These are phyloP conservation scores for Arthrocladium fulminans DNA, from an alignment of 2,329 filamentous ascomycete genomes.

Conservation along the genomic window DNA sequence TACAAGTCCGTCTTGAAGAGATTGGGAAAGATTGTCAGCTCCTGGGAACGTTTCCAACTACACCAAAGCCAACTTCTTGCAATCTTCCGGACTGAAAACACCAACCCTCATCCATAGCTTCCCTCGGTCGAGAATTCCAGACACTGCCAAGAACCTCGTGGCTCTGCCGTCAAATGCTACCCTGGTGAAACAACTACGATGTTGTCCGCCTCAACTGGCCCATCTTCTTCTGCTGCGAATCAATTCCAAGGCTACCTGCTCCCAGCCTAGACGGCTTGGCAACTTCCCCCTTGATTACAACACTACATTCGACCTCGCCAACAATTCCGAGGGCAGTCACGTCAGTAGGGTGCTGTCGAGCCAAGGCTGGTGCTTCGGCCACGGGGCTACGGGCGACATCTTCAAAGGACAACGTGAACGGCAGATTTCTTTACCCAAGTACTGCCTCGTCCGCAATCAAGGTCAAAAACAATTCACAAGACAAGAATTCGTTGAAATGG, in stretches of 20 bases:
- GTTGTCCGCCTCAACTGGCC: no score
- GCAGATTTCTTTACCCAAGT: constrained; percentile 45
- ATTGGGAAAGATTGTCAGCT: no score
- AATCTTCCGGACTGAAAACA: constrained; percentile 34
- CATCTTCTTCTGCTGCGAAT: constrained; percentile 43
- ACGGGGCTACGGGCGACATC: constrained; percentile 40
- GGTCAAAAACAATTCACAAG: constrained; percentile 42
- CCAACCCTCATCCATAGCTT: no score
- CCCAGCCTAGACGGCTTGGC: constrained; percentile 38
- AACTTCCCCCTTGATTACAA: constrained; percentile 45
- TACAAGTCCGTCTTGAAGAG: no score
- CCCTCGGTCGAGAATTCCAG: no score
- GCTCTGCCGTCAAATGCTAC: no score
- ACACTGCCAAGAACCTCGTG: no score
- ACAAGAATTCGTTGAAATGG: constrained; percentile 37
- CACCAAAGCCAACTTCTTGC: constrained; percentile 33
- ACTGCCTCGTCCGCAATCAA: constrained; percentile 40
- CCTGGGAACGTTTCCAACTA: constrained; percentile 18
- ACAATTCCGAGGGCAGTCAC: constrained; percentile 42
- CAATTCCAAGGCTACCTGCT: constrained; percentile 43
- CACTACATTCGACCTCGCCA: constrained; percentile 41
- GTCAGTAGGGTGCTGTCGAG: constrained; percentile 44
- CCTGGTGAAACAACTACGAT: no score
- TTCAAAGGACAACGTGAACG: constrained; percentile 41
- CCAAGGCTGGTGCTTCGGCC: constrained; percentile 38